These are phyloP conservation scores for Colletotrichum sp. DNA, from an alignment of 2,329 filamentous ascomycete species.

Conservation along the genomic window DNA sequence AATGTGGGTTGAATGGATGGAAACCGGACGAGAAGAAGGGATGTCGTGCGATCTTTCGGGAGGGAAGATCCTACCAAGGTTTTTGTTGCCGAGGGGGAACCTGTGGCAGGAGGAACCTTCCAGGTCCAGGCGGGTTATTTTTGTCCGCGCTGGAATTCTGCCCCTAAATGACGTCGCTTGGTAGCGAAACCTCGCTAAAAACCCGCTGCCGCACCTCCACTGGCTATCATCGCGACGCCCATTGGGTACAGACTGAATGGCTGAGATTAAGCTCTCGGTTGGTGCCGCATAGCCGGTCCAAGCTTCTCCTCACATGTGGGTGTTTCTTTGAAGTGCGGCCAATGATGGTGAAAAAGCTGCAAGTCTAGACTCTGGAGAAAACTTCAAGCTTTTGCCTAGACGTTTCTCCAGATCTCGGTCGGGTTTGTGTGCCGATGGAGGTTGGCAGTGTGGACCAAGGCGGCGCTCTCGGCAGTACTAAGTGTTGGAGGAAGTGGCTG, in stretches of 20 bases:
- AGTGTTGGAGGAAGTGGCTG: background rate
- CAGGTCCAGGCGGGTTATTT: background rate
- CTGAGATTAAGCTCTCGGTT: slow-evolving; percentile 12
- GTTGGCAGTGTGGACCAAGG: background rate
- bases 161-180: slow-evolving; percentile 13
- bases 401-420: background rate
- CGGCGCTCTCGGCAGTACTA: background rate
- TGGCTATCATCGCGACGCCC: background rate
- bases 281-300: slow-evolving; percentile 6
- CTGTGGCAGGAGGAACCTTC: background rate
- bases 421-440: background rate
- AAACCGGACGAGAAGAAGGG: background rate
- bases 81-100: background rate
- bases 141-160: background rate
- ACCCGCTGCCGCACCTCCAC: background rate
- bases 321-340: background rate
- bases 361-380: background rate
- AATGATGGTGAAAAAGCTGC: background rate
- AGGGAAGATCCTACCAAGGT: background rate
- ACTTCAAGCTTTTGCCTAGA: slow-evolving; percentile 16
- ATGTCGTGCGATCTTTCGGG: background rate
- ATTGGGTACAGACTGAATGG: background rate
- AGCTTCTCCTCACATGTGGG: background rate
- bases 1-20: background rate
- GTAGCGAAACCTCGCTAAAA: background rate